Evolutionary conservation across 177 flowering plant species (phyloP).

Genomic region (Vitis hybrid): DNA sequence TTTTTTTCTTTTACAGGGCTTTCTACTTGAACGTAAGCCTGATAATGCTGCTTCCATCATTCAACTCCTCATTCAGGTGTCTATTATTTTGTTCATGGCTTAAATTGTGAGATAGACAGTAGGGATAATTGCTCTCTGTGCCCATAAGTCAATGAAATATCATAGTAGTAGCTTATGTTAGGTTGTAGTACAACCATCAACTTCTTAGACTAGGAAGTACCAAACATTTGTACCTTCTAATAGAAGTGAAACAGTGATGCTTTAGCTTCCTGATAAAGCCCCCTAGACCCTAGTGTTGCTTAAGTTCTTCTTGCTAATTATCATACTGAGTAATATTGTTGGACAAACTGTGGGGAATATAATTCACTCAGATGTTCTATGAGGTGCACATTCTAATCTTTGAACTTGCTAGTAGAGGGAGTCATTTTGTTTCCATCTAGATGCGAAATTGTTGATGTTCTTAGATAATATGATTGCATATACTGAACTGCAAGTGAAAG

Average conservation of each 20-base stretch:
- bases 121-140: neutral
- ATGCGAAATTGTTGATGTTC: neutral
- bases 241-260: neutral
- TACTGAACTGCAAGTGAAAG: neutral
- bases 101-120: neutral
- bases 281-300: too few relatives aligned
- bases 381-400: neutral
- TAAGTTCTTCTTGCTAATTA: neutral
- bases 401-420: too few relatives aligned
- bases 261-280: neutral
- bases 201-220: neutral
- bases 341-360: neutral
- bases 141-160: too few relatives aligned
- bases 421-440: too few relatives aligned
- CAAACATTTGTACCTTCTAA: neutral
- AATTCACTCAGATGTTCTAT: neutral
- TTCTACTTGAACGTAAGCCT: constrained; percentile 76
- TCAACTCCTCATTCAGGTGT: constrained; percentile 67
- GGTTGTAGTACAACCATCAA: too few relatives aligned
- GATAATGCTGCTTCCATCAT: constrained; percentile 69
- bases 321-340: neutral
- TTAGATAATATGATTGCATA: neutral
- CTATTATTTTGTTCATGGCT: constrained; percentile 5
- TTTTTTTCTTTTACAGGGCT: constrained; percentile 51
- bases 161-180: too few relatives aligned